Evolutionary conservation across 2,329 filamentous ascomycete genomes (phyloP), one percentile per base, ranked within the genome.

Genomic region (Colletotrichum abscissum): DNA sequence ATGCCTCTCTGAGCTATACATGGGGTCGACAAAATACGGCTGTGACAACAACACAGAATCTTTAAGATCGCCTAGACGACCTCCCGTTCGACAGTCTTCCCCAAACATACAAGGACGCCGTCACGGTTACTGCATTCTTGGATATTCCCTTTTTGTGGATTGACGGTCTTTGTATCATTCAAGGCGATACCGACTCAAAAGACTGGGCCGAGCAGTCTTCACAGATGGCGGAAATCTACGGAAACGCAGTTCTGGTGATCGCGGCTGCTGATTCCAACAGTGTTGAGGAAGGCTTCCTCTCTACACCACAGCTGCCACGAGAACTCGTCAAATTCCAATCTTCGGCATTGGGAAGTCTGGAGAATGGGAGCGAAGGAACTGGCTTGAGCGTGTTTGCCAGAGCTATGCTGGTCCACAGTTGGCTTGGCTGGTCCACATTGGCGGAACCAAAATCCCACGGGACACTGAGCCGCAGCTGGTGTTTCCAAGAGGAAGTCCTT

Each of bases 401-500:
- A 12, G 2, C 46, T 1, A 63, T 38, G 66, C 57, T 19, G 7
- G 52, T 63, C 4, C 56, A 62, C 9, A 55, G 56, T 46, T 63
- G 55, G 64, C 64, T 67, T 9, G 64, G 64, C 14, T 67, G 64
- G 64, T 59, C 64, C 1, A 67, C 55, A 3, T n/a, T 67, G 11
- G 64, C 64, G 1, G 55, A 67, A n/a, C 64, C 55, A 19, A 67
- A 67, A 28, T 2, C 33, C 4, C 35, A 5, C 19, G 64, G 64
- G 19, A 59, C 64, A 3, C 33, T 68, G 9, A 68, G 57, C 22
- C 66, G 66, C 24, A 56, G 57, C 14, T 63, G 57, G 46, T 63
- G 66, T 19, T 68, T 63, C 22, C 66, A 68, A 42, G 66, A 68
- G 30, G 57, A 62, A 11, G 46, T 68, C 1, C 56, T 68, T 14